Conservation (phyloP, 306 rosid genomes). For the Luffa acutangula region DNA sequence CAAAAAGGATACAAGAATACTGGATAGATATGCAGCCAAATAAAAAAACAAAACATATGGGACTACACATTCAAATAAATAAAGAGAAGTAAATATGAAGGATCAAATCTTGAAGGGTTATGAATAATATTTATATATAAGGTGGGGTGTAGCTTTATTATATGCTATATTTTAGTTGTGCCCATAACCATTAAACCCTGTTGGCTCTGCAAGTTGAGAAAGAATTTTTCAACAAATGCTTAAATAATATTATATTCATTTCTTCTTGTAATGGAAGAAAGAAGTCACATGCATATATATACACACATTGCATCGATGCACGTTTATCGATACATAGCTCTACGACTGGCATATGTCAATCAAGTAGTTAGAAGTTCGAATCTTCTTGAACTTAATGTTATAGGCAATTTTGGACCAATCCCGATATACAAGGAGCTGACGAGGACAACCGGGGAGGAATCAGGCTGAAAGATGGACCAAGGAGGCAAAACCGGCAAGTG, state of each 20-base stretch:
- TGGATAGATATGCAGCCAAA: background rate
- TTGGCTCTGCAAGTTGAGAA: background rate
- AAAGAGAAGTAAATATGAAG: background rate
- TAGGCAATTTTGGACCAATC: too few relatives aligned
- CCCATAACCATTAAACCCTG: constrained; percentile 1
- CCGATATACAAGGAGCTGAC: too few relatives aligned
- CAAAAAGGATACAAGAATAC: background rate
- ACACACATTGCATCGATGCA: background rate
- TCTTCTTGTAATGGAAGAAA: background rate
- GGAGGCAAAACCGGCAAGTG: too few relatives aligned
- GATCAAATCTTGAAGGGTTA: background rate
- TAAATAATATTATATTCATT: background rate
- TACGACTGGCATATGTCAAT: too few relatives aligned
- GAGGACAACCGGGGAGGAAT: too few relatives aligned
- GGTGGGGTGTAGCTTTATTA: background rate
- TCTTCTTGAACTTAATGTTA: too few relatives aligned
- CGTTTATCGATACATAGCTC: too few relatives aligned
- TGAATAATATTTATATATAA: background rate
- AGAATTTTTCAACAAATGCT: background rate
- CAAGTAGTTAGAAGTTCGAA: too few relatives aligned
- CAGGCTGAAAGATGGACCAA: too few relatives aligned
- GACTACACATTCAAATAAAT: background rate
- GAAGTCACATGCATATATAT: too few relatives aligned
- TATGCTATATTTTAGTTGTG: background rate
- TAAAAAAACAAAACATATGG: background rate